Base-by-base conservation (phyloP, 306 rosid species). In the Cucumis cinereus region DNA sequence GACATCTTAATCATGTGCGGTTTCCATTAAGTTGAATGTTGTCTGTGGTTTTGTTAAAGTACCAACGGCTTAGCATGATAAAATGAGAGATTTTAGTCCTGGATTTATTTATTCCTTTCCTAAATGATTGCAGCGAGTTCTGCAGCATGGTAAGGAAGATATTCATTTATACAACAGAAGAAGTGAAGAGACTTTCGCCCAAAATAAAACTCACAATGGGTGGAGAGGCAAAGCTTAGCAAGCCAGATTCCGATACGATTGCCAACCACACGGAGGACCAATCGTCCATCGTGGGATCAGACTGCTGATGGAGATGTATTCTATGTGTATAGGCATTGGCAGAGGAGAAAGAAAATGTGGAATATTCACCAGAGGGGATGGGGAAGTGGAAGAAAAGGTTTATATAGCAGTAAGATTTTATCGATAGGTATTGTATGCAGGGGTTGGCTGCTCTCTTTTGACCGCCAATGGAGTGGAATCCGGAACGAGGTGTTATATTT, bases 131-230 rank as follows among this genome's bases (percentile, higher is more conserved):
- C 90, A 93, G 98, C 56, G 97, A 91, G 88, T 93, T 93, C 87
- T 91, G 97, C 84, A 84, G 82, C 78, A 92, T 92, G 79, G 98
- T 88, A 75, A 90, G 91, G 87, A 93, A 93, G 89, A 93, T 93
- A 66, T 93, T 86, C 82, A 90, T 93, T 84, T 93, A 93, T 81
- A 93, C 98, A 43, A 79, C 83, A 11, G 97, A 91, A 77, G 97
- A 93, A 87, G 96, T 89, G 64, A 93, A 87, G 93, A 90, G 86
- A 89, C 88, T 93, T 73, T 88, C 97, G 0, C 92, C 98, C n/a
- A 93, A 88, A 90, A 82, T 78, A 12, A 84, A 87, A 70, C 91
- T 93, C 77, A 83, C 87, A 13, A 82, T 80, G 14, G 77, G 73
- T 74, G 84, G 86, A 60, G 93, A 89, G 38, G 81, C 64, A 64